phyloP scores from a whole-genome alignment of 345 rosid species.

The Heritiera littoralis region DNA sequence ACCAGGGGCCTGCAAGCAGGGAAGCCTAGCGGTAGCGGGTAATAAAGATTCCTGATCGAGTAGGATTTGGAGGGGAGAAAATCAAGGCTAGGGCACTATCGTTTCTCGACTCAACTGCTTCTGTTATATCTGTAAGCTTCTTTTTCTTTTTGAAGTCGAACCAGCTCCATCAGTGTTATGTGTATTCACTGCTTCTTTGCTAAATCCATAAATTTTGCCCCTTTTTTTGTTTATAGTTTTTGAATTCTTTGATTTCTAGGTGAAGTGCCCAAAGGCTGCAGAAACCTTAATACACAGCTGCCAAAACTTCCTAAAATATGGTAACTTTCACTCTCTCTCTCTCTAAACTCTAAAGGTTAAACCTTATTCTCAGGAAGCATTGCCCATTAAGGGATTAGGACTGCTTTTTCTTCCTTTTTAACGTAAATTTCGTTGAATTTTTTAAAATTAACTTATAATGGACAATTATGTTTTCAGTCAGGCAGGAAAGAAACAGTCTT shows the following conservation, averaged over 20 bases:
- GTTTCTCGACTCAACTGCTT: not conserved
- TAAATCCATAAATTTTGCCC: not conserved
- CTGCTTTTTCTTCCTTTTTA: not conserved
- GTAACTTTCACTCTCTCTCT: not conserved
- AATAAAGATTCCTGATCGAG: not conserved
- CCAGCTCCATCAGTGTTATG: not conserved
- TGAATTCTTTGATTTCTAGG: constrained; percentile 4
- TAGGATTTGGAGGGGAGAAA: not conserved
- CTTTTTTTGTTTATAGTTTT: not conserved
- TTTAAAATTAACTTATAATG: not conserved
- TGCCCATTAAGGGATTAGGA: not conserved
- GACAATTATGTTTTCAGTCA: constrained; percentile 46
- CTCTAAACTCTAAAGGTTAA: not conserved
- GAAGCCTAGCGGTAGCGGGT: not conserved
- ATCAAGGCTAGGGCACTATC: not conserved
- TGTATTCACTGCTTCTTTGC: not conserved
- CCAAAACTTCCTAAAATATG: constrained; percentile 10
- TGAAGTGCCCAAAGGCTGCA: not conserved
- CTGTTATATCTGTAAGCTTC: not conserved
- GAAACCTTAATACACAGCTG: not conserved
- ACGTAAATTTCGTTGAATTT: not conserved
- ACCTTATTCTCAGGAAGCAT: not conserved
- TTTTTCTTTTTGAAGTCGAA: not conserved
- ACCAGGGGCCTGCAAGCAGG: not conserved
- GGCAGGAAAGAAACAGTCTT: constrained; percentile 95